Percentiles rank a stretch among this genome's conserved stretches.
Conservation (phyloP, 352 stramenopile genomes). For the Globisporangium rhizosaccharum region DNA sequence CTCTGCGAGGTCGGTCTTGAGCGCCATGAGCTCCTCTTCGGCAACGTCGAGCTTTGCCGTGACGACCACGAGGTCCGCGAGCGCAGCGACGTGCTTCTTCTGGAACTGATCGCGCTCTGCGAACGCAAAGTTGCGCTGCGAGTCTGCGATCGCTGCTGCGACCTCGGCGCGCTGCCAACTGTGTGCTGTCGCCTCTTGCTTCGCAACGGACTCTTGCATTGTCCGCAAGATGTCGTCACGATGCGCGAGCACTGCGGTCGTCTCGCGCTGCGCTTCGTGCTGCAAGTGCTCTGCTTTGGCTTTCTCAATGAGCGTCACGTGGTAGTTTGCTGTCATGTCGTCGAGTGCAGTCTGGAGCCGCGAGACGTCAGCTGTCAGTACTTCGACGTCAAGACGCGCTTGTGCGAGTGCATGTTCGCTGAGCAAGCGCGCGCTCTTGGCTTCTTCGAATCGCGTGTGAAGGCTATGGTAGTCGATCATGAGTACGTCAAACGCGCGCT, state of each 20-base stretch:
- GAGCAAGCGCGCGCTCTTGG: slow-evolving; percentile 27
- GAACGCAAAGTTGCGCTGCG: slow-evolving; percentile 62
- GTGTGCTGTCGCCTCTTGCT: slow-evolving; percentile 32
- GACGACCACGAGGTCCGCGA: slow-evolving; percentile 41
- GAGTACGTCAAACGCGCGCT: slow-evolving; percentile 16
- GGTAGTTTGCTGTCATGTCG: slow-evolving; percentile 17
- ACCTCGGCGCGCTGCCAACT: slow-evolving; percentile 57
- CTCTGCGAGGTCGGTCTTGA: slow-evolving; percentile 57
- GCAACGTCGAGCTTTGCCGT: slow-evolving; percentile 37
- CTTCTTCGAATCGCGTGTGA: slow-evolving; percentile 39
- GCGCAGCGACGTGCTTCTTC: slow-evolving; percentile 28
- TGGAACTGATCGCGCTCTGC: slow-evolving; percentile 48
- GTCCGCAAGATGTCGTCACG: slow-evolving; percentile 37
- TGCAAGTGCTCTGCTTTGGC: slow-evolving; percentile 24
- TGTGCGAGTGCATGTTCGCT: slow-evolving; percentile 8
- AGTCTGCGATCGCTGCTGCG: slow-evolving; percentile 53
- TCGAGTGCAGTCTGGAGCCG: slow-evolving; percentile 12
- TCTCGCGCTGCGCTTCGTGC: slow-evolving; percentile 21
- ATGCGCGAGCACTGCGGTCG: slow-evolving; percentile 30
- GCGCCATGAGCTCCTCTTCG: slow-evolving; percentile 46
- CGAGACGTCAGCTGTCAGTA: slow-evolving; percentile 6
- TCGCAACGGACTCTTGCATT: slow-evolving; percentile 43
- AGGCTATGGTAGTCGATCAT: slow-evolving; percentile 28
- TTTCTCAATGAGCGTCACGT: slow-evolving; percentile 22
- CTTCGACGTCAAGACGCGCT: slow-evolving; percentile 3